Percentiles rank a stretch among this genome's conserved stretches.
Conservation (phyloP, 495 filamentous ascomycete species). For the Xylaria venustula region DNA sequence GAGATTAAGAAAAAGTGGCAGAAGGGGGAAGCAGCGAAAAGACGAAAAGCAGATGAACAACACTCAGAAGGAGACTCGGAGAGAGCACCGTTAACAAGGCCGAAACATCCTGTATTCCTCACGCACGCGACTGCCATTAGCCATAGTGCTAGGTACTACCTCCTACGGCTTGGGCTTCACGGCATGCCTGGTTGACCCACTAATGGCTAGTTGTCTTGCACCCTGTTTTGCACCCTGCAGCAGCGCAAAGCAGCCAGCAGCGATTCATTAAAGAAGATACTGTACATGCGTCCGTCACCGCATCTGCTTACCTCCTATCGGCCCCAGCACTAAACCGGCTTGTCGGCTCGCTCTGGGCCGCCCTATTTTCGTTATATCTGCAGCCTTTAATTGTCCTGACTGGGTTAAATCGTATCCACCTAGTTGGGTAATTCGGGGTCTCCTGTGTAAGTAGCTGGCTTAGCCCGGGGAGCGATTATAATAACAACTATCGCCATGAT, state of each 20-base stretch:
- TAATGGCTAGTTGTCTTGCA: background rate
- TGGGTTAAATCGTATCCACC: background rate
- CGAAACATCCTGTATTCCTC: too few species aligned
- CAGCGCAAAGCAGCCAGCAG: constrained; percentile 1
- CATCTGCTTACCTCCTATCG: background rate
- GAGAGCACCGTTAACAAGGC: too few species aligned
- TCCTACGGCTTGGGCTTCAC: constrained; percentile 1
- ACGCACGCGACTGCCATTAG: too few species aligned
- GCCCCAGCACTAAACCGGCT: background rate
- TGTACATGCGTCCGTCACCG: background rate
- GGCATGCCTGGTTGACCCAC: constrained; percentile 6
- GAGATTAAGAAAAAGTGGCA: background rate
- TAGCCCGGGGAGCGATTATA: background rate
- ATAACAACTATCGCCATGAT: constrained; percentile 6
- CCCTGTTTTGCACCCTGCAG: background rate
- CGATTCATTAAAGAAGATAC: background rate
- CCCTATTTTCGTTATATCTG: background rate
- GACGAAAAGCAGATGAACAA: background rate
- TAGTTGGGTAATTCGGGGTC: constrained; percentile 8
- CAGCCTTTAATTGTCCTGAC: background rate
- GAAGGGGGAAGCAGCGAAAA: background rate
- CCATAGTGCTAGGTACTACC: background rate
- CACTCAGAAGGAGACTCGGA: background rate
- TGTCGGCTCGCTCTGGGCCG: background rate
- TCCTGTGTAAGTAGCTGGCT: background rate